A percentile compares a stretch with the other conserved stretches of the same genome.
phyloP scores from a whole-genome alignment of 176 grass and related monocot species.

The barley (Hordeum vulgare) region DNA sequence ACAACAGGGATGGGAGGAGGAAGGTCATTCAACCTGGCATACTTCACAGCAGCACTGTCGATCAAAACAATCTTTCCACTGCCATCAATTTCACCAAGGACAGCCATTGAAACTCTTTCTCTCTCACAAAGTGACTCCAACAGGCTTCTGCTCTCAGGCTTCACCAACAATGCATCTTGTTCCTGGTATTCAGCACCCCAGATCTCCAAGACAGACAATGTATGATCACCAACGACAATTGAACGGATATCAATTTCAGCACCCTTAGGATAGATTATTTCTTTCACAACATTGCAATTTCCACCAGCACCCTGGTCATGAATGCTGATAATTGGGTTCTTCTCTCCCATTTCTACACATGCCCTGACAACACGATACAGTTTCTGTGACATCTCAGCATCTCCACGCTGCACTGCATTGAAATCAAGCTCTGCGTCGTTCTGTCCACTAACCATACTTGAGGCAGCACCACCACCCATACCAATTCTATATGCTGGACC shows the following conservation, averaged over 20 bases:
- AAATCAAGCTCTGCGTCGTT: conserved; percentile 93
- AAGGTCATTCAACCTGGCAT: conserved; percentile 45
- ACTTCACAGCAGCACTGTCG: conserved; percentile 58
- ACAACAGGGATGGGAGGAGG: conserved; percentile 53
- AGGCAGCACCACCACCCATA: conserved; percentile 94
- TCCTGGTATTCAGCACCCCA: conserved; percentile 96
- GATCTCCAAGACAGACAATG: conserved; percentile 82
- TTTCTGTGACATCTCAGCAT: conserved; percentile 97
- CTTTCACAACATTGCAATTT: conserved; percentile 90
- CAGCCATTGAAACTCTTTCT: conserved; percentile 85
- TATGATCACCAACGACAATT: conserved; percentile 82
- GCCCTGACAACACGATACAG: conserved; percentile 78
- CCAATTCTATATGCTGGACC: conserved; percentile 92
- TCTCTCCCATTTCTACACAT: conserved; percentile 83
- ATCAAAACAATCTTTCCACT: conserved; percentile 83
- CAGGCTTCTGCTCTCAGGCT: conserved; percentile 51
- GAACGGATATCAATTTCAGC: conserved; percentile 88
- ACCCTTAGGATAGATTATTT: conserved; percentile 61
- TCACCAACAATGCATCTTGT: conserved; percentile 76
- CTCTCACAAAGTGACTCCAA: conserved; percentile 66
- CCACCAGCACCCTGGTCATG: conserved; percentile 97
- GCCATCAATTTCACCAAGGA: conserved; percentile 80
- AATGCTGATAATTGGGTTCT: conserved; percentile 90
- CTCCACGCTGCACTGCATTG: conserved; percentile 89
- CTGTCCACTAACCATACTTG: conserved; percentile 91